A percentile compares a stretch with the other conserved stretches of the same genome.
Evolutionary conservation across 2,329 filamentous ascomycete genomes (phyloP).

Genomic region (Herpotrichia juniperi): DNA sequence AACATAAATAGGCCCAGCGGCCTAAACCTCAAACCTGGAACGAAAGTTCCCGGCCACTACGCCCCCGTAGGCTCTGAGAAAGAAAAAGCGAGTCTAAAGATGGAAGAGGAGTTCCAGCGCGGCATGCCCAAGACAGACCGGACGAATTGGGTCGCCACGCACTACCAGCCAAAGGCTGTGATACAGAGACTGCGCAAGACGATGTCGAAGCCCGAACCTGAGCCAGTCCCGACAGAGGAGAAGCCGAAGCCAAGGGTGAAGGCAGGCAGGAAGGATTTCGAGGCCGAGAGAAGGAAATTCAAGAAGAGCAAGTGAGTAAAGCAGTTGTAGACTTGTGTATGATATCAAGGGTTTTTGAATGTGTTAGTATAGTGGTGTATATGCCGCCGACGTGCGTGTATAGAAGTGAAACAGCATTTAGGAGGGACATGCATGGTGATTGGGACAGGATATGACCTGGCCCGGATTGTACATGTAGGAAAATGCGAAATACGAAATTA

Average conservation of each 20-base stretch:
- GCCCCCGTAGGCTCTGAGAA: background rate
- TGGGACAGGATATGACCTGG: background rate
- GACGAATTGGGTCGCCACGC: conserved; percentile 32
- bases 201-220: conserved; percentile 22
- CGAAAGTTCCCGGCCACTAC: background rate
- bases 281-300: conserved; percentile 35
- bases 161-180: conserved; percentile 29
- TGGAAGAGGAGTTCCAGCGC: conserved; percentile 27
- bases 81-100: conserved; percentile 17
- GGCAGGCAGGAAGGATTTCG: conserved; percentile 20
- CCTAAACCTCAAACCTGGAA: background rate
- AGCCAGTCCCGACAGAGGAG: conserved; percentile 27
- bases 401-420: background rate
- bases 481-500: conserved; percentile 1
- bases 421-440: background rate
- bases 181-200: conserved; percentile 20
- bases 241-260: conserved; percentile 27
- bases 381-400: background rate
- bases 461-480: background rate
- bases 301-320: conserved; percentile 31
- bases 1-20: background rate
- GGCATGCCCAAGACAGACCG: conserved; percentile 22
- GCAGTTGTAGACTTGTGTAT: background rate
- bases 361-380: background rate
- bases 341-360: background rate